Base-by-base conservation (phyloP, 306 rosid species). In the Ammopiptanthus mongolicus region DNA sequence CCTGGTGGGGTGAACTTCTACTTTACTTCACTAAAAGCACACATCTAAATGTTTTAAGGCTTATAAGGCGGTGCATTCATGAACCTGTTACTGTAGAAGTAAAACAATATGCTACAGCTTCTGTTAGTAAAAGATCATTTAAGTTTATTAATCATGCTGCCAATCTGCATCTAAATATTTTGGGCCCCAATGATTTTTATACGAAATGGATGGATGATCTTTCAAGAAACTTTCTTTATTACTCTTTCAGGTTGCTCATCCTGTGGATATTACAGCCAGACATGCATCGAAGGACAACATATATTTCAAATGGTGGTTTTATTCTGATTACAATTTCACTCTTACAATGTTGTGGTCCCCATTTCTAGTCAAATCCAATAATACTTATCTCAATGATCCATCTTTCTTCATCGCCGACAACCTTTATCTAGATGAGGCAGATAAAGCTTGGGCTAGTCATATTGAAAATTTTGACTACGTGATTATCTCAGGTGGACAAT, bases 401-500 rank as follows among this genome's bases (percentile, higher is more conserved):
- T 77, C 88, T 42, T 34, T 65, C 80, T 17, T 39, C 80, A 82
- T 76, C 59, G 33, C 80, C 14, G 82, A 86, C 88, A 87, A 70
- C 75, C 88, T 95, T 29, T 64, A 86, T 77, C 73, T 95, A 23
- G 97, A 95, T 6, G 86, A 87, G 64, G 82, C 89, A 1, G 95
- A 89, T 15, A n/a, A 77, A 50, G 75, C 76, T 1, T 92, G 97
- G 99, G 41, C 74, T 3, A 41, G 58, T 1, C 78, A 78, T 10
- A 77, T 95, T 2, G 74, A 77, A 48, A 51, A 39, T 3, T 92
- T 86, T 0, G 91, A 95, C 78, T 92, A 86, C 7, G 93, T 95
- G 11, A 74, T 95, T 29, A 60, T 95, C 86, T 90, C 97, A 2
- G 83, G 83, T 0, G 99, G 97, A 51, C 97, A 91, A 7, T 95